Evolutionary conservation across 192 early-diverging fungal species (phyloP), one percentile per base, ranked within the genome.

Genomic region (Coemansia sp.): DNA sequence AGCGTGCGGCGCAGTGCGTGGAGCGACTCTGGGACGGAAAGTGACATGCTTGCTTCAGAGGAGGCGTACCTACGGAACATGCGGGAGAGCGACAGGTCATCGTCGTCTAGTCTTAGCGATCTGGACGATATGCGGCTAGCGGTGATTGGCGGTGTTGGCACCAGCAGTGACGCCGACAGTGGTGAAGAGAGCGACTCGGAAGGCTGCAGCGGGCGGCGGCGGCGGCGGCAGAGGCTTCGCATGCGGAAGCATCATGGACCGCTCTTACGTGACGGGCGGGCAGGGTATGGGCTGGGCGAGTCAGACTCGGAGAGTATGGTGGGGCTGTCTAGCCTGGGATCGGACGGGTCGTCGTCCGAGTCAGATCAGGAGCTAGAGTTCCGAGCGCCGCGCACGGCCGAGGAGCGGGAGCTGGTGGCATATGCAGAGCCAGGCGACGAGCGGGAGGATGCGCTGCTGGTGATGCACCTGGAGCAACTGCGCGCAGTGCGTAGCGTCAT

Each of bases 391-490:
- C 61, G 39, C 27, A 78, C 75, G 8, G 75, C 59, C 3, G 42
- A 63, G 19, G 75, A 78, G 54, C 68, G 56, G 15, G 75, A 62
- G 18, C 52, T 78, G 43, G 68, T 56, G 0, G 59, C 26, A 26
- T 65, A 67, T 12, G 43, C 36, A 14, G 58, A 18, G 8, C 52
- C 63, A 0, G 55, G 37, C 2, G 71, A 63, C 26, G 71, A 65
- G 21, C 67, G 63, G 36, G 76, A 80, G 29, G 76, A 80, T 15
- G 70, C 67, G 8, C 52, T 80, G 56, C 60, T 80, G 22, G 37
- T 63, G 22, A 62, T 80, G 71, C 76, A 80, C 35, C 24, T 80
- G 53, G 76, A 80, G 8, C 76, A 80, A 65, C 55, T 80, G 36
- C 67, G 58, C 17, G 71, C 71, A 4, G 76, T 80, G 17, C 76